phyloP scores from a whole-genome alignment of 2,329 filamentous ascomycete genomes.

The Ophiostoma australiae region DNA sequence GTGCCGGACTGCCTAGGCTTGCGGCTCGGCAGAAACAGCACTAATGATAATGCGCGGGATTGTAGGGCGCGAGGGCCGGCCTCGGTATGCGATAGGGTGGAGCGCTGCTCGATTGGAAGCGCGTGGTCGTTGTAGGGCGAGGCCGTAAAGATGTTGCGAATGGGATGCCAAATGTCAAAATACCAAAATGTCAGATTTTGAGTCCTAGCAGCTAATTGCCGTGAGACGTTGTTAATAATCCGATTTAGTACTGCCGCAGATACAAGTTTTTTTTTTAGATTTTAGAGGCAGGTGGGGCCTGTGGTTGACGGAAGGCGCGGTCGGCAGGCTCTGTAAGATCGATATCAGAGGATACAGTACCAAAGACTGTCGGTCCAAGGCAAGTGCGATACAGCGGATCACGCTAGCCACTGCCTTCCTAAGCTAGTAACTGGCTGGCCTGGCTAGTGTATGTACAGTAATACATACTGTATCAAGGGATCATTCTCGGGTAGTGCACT shows the following conservation, averaged over 20 bases:
- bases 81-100: not conserved
- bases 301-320: not conserved
- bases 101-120: not conserved
- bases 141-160: not conserved
- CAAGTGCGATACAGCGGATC: not conserved
- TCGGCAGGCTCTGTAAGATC: constrained; percentile 1
- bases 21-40: not conserved
- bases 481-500: not conserved
- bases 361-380: no score
- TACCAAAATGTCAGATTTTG: not conserved
- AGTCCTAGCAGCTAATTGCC: not conserved
- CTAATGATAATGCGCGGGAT: not conserved
- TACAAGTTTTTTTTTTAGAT: not conserved
- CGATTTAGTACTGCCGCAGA: not conserved
- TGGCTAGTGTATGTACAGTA: no score
- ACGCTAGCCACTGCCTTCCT: not conserved
- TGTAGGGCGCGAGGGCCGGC: not conserved
- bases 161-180: not conserved
- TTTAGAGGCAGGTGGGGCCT: not conserved
- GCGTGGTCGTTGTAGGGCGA: not conserved
- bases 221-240: not conserved
- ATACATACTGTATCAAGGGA: not conserved
- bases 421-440: not conserved
- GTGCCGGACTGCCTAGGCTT: not conserved
- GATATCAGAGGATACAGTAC: not conserved